These are phyloP conservation scores for Backusella mclennaniae DNA, from an alignment of 192 early-diverging fungal genomes.

Conservation along the genomic window DNA sequence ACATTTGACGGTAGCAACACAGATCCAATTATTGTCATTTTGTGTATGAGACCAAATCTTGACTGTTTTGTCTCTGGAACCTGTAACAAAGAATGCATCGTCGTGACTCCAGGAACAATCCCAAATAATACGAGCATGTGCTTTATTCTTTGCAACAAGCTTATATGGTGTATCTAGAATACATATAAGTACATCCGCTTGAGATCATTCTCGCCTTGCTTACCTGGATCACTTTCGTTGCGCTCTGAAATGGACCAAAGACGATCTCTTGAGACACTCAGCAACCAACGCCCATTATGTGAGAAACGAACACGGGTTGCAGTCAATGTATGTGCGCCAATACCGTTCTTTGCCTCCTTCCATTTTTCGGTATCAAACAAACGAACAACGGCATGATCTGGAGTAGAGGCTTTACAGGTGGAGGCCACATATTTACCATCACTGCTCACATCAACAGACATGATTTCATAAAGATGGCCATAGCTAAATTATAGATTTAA, in stretches of 20 bases:
- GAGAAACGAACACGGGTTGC: conserved; percentile 85
- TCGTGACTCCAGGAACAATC: conserved; percentile 81
- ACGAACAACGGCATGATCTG: conserved; percentile 73
- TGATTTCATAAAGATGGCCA: conserved; percentile 95
- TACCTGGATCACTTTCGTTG: conserved; percentile 38
- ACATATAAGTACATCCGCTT: background rate
- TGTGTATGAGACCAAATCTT: conserved; percentile 65
- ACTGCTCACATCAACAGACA: conserved; percentile 70
- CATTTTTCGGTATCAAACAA: conserved; percentile 69
- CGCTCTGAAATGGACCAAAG: conserved; percentile 80
- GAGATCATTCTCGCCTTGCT: background rate
- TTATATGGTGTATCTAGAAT: conserved; percentile 49
- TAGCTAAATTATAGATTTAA: conserved; percentile 37
- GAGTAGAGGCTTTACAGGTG: conserved; percentile 66
- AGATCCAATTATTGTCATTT: conserved; percentile 33
- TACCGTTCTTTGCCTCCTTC: conserved; percentile 59
- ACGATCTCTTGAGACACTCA: conserved; percentile 87
- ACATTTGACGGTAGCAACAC: conserved; percentile 67
- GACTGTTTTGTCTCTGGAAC: conserved; percentile 88
- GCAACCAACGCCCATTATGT: conserved; percentile 62
- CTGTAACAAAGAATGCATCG: conserved; percentile 82
- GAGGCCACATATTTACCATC: conserved; percentile 74
- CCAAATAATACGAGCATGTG: conserved; percentile 95
- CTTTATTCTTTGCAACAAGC: conserved; percentile 60
- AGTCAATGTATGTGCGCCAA: conserved; percentile 76